These are phyloP conservation scores for Karstenula rhodostoma DNA, from an alignment of 2,329 filamentous ascomycete species.

Conservation along the genomic window DNA sequence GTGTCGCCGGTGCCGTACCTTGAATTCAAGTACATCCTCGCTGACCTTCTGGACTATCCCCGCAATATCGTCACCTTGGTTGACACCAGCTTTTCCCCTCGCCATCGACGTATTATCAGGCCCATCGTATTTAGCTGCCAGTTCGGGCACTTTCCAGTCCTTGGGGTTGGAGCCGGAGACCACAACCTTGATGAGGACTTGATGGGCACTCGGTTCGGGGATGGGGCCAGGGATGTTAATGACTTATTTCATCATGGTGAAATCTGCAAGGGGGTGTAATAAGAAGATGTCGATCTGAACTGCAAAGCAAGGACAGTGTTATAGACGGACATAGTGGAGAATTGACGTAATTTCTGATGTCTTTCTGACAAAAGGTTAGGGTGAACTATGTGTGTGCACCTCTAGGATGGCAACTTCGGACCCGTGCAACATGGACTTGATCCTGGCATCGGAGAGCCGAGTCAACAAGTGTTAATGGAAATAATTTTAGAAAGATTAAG, in stretches of 20 bases:
- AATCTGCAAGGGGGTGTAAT: not conserved
- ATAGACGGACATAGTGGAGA: too few relatives aligned
- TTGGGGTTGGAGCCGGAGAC: slow-evolving; percentile 51
- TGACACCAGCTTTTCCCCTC: slow-evolving; percentile 32
- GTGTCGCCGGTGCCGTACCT: slow-evolving; percentile 28
- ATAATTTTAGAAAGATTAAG: too few relatives aligned
- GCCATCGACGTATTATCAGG: not conserved
- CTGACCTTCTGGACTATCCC: slow-evolving; percentile 62
- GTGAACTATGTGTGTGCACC: not conserved
- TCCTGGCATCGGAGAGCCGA: not conserved
- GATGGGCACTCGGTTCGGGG: slow-evolving; percentile 25
- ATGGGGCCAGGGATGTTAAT: slow-evolving; percentile 14
- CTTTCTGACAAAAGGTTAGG: too few relatives aligned
- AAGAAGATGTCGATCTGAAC: too few relatives aligned
- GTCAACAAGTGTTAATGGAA: not conserved
- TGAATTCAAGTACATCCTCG: slow-evolving; percentile 62
- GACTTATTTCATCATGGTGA: not conserved
- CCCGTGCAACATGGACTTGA: not conserved
- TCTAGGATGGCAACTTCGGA: not conserved
- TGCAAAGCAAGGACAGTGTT: too few relatives aligned
- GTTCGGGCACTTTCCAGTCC: slow-evolving; percentile 47
- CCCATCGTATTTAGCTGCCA: not conserved
- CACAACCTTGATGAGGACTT: slow-evolving; percentile 43
- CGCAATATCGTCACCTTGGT: slow-evolving; percentile 62
- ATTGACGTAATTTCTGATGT: too few relatives aligned